Evolutionary conservation across 2,329 filamentous ascomycete genomes (phyloP).

Genomic region (Fusarium sp.): DNA sequence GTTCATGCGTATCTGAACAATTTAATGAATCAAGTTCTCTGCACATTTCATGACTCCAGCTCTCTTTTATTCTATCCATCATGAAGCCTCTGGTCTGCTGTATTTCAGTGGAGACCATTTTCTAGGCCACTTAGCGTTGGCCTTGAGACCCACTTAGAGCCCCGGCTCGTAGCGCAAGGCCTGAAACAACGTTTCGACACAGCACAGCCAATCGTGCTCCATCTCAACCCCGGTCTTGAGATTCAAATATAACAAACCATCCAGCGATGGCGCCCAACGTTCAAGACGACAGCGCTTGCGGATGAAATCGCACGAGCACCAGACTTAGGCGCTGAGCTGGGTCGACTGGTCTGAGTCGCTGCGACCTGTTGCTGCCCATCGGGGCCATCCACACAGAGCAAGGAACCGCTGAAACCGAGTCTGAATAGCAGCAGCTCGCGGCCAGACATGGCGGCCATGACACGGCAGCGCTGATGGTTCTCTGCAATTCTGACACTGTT

Average conservation of each 20-base stretch:
- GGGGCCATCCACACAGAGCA: constrained; percentile 14
- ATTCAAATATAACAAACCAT: constrained; percentile 22
- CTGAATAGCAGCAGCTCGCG: constrained; percentile 27
- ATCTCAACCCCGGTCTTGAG: constrained; percentile 41
- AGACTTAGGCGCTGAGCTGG: constrained; percentile 38
- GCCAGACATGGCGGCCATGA: constrained; percentile 44
- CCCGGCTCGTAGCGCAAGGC: constrained; percentile 10
- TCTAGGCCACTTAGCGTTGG: constrained; percentile 13
- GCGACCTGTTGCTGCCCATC: constrained; percentile 35
- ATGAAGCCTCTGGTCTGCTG: not conserved
- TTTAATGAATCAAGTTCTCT: not conserved
- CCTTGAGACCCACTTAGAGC: not conserved
- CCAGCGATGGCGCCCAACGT: constrained; percentile 32
- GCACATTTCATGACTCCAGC: not conserved
- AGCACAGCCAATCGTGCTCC: constrained; percentile 40
- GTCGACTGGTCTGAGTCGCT: constrained; percentile 34
- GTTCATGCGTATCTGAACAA: not conserved
- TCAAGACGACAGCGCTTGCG: constrained; percentile 25
- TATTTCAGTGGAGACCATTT: not conserved
- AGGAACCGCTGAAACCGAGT: constrained; percentile 33
- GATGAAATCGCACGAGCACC: constrained; percentile 35
- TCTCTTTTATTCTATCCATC: not conserved
- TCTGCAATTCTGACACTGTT: constrained; percentile 11
- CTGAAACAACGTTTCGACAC: constrained; percentile 44
- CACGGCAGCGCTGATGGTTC: constrained; percentile 35